phyloP scores from a whole-genome alignment of 2,329 filamentous ascomycete genomes.

The Ploettnerulaceae sp. region DNA sequence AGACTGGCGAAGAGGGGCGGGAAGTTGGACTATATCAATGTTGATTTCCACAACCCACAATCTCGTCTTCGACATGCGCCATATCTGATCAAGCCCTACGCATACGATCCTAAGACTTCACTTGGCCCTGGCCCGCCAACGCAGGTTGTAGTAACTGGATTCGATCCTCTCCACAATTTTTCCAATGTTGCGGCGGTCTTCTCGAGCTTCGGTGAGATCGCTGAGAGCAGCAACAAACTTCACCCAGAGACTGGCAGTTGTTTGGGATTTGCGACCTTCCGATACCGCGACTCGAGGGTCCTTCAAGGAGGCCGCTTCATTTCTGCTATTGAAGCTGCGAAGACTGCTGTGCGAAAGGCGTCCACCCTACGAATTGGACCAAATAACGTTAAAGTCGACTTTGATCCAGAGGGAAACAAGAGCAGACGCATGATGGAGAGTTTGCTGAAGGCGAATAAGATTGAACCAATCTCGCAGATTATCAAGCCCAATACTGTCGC shows the following conservation, averaged over 20 bases:
- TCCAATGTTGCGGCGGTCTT: conserved; percentile 72
- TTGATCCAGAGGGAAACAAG: conserved; percentile 82
- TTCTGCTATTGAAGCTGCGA: conserved; percentile 74
- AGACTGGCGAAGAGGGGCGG: conserved; percentile 65
- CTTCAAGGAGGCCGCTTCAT: conserved; percentile 40
- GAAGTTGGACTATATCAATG: conserved; percentile 61
- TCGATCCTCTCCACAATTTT: conserved; percentile 83
- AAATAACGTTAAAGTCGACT: conserved; percentile 72
- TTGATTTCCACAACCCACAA: conserved; percentile 64
- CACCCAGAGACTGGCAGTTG: conserved; percentile 93
- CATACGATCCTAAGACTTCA: conserved; percentile 76
- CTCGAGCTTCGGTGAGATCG: conserved; percentile 78
- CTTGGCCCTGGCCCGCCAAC: conserved; percentile 85
- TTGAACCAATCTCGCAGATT: conserved; percentile 12
- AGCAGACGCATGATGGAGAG: conserved; percentile 75
- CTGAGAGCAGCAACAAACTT: conserved; percentile 87
- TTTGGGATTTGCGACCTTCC: conserved; percentile 86
- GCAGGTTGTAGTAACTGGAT: conserved; percentile 91
- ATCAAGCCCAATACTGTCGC: conserved; percentile 31
- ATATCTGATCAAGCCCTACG: conserved; percentile 76
- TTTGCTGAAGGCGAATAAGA: conserved; percentile 61
- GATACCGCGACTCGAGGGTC: conserved; percentile 69
- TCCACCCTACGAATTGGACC: conserved; percentile 77
- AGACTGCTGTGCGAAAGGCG: conserved; percentile 70
- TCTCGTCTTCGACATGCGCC: conserved; percentile 66